Evolutionary conservation across 331 rosid genomes (phyloP), one percentile per base, ranked within the genome.

Genomic region (Saraca asoca): DNA sequence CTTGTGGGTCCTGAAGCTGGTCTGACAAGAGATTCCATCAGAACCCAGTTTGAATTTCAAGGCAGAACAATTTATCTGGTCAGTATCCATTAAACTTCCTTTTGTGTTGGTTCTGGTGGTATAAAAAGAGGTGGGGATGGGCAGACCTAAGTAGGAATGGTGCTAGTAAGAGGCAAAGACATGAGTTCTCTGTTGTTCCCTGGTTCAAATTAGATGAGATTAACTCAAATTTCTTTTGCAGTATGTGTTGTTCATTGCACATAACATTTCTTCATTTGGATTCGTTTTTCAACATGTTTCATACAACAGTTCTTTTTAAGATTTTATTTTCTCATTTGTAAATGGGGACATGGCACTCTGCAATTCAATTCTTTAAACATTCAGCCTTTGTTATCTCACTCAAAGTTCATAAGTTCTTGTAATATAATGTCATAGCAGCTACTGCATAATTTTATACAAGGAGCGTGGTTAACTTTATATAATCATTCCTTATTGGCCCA

Each of bases 1-100:
- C 80, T 93, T 76, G 97, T 90, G 76, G 97, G 98, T 37, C 97
- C 98, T 10, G 98, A 93, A 83, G 91, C 95, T 74, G 98, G 98
- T 72, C 72, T 93, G 58, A 93, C 98, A 44, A 82, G 98, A 81
- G 98, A 93, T 78, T 86, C 98, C 48, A 77, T 93, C 79, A 87
- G 98, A 85, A 92, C 94, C 46, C 84, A 87, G 65, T 93, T 90
- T 78, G 83, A 93, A 64, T 93, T 78, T 82, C 83, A 93, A 74
- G 98, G 90, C 69, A 90, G 98, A 78, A 90, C 89, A 10, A 56
- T 93, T 74, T 85, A 74, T 78, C 79, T 93, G 85, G 98, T 86
- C 65, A 70, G 59, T 62, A 24, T 11, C 29, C 31, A 7, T 48
- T 35, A 49, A 38, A 60, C n/a, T 44, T 72, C 35, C 70, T 49